A percentile compares a stretch with the other conserved stretches of the same genome.
phyloP scores from a whole-genome alignment of 192 early-diverging fungal species.

The Coemansia sp. region DNA sequence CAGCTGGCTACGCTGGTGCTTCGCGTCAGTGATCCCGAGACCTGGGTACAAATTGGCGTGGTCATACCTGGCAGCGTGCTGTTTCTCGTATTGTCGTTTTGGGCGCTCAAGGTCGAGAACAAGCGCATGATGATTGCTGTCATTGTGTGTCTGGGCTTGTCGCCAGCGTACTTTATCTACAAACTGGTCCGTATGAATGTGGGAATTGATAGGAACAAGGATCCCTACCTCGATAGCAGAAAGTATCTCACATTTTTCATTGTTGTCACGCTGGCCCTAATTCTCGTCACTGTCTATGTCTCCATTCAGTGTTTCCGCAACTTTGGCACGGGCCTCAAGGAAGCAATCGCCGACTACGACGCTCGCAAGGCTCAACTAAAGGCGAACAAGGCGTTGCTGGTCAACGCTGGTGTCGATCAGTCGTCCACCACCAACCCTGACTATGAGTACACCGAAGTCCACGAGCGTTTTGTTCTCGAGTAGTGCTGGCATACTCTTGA shows the following conservation, averaged over 20 bases:
- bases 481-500: slow-evolving; percentile 12
- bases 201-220: slow-evolving; percentile 45
- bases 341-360: slow-evolving; percentile 55
- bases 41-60: slow-evolving; percentile 59
- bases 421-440: slow-evolving; percentile 12
- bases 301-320: slow-evolving; percentile 55
- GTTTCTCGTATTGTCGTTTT: slow-evolving; percentile 55
- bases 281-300: slow-evolving; percentile 54
- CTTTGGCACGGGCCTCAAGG: slow-evolving; percentile 56
- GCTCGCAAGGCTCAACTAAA: slow-evolving; percentile 67
- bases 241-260: slow-evolving; percentile 59
- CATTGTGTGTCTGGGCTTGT: slow-evolving; percentile 48
- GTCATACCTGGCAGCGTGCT: slow-evolving; percentile 58
- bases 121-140: slow-evolving; percentile 51
- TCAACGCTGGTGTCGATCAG: slow-evolving; percentile 3
- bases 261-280: slow-evolving; percentile 51
- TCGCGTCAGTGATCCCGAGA: slow-evolving; percentile 56
- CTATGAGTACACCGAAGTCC: slow-evolving; percentile 54
- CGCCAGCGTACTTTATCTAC: slow-evolving; percentile 59
- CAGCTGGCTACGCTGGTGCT: slow-evolving; percentile 70
- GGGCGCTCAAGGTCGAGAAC: slow-evolving; percentile 56
- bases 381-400: slow-evolving; percentile 33
- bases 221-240: slow-evolving; percentile 55
- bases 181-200: slow-evolving; percentile 58
- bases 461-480: slow-evolving; percentile 52